Percentiles rank a stretch among this genome's conserved stretches.
Evolutionary conservation across 805 yeast species (phyloP).

Genomic region (Brettanomyces bruxellensis): DNA sequence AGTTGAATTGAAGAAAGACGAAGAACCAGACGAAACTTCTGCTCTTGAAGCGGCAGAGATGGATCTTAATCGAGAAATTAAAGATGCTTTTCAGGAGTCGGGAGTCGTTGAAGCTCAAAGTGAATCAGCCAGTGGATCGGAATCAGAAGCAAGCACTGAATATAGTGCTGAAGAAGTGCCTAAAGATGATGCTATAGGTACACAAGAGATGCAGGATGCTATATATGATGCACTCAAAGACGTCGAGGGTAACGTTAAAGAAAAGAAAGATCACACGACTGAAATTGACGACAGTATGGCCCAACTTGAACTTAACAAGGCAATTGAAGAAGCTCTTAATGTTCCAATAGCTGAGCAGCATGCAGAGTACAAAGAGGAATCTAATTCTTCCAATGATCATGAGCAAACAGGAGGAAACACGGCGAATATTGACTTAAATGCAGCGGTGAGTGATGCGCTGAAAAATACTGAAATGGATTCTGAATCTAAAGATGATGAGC

Average conservation of each 20-base stretch:
- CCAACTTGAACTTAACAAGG: conserved; percentile 16
- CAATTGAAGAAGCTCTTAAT: conserved; percentile 19
- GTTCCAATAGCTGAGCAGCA: conserved; percentile 5
- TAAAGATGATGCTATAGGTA: conserved; percentile 7
- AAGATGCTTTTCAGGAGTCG: conserved; percentile 15
- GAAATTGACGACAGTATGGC: conserved; percentile 8
- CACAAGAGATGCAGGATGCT: conserved; percentile 13
- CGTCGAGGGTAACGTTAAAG: not conserved
- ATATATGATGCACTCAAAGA: conserved; percentile 11
- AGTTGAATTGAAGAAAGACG: not conserved
- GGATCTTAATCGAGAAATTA: conserved; percentile 17
- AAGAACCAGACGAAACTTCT: conserved; percentile 1
- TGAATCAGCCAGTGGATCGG: not conserved
- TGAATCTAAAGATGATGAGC: not conserved
- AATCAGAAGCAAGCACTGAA: conserved; percentile 1
- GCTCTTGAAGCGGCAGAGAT: conserved; percentile 3
- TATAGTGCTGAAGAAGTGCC: not conserved
- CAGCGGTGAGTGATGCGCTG: not conserved
- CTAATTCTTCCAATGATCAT: not conserved
- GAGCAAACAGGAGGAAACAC: not conserved
- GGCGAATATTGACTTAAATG: not conserved
- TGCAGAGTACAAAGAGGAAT: not conserved
- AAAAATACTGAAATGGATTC: not conserved
- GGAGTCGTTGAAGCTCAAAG: not conserved
- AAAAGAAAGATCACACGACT: not conserved